These are phyloP conservation scores for Fusarium liriodendri DNA, from an alignment of 2,329 filamentous ascomycete species.

Conservation along the genomic window DNA sequence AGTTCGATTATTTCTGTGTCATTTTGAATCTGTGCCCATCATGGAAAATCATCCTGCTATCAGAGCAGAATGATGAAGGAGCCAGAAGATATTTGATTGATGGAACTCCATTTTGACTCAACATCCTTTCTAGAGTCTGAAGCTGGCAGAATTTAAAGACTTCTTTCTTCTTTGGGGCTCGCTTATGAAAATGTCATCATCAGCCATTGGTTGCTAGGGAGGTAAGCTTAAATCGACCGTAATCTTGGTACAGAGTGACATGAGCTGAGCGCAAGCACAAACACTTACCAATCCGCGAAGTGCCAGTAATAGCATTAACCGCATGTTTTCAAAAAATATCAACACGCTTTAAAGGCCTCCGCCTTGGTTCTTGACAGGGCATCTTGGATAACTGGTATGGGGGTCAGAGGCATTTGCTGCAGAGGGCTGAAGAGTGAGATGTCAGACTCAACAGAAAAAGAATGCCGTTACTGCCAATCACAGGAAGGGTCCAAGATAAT, in stretches of 20 bases:
- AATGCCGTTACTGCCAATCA: neutral
- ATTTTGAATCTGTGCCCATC: neutral
- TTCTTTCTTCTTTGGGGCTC: neutral
- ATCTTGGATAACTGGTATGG: neutral
- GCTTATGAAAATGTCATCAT: neutral
- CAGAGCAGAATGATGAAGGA: neutral
- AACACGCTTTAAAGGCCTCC: neutral
- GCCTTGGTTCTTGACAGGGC: neutral
- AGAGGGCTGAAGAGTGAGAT: neutral
- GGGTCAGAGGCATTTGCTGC: neutral
- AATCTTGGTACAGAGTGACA: no score
- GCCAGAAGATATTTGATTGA: neutral
- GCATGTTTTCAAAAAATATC: neutral
- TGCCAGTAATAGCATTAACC: neutral
- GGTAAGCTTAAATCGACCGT: neutral
- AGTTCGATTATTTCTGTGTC: neutral
- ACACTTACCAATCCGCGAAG: neutral
- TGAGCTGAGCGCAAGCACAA: no score
- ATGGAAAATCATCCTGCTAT: neutral
- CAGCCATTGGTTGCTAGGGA: neutral
- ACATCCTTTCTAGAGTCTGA: neutral
- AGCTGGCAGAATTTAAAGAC: neutral
- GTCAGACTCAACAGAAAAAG: neutral
- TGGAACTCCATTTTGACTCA: neutral
- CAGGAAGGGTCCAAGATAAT: neutral